Evolutionary conservation across 495 filamentous ascomycete species (phyloP).

Genomic region (Podospora anserina): DNA sequence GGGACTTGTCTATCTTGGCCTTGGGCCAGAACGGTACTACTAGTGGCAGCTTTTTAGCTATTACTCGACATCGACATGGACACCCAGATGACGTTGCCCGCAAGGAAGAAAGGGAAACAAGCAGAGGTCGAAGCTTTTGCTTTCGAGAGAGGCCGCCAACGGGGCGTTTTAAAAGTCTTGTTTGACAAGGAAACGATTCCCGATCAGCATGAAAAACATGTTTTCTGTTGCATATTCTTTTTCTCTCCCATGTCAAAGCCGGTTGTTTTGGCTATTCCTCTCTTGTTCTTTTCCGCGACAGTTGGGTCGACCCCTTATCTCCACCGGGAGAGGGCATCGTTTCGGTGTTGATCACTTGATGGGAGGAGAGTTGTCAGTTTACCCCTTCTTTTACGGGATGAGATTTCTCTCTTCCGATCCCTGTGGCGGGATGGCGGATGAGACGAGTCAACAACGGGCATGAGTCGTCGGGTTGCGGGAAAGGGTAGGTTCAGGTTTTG

Average conservation of each 20-base stretch:
- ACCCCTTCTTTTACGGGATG: too few species aligned
- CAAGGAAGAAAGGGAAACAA: neutral
- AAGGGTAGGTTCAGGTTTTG: neutral
- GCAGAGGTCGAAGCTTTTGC: neutral
- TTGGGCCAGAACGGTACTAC: too few species aligned
- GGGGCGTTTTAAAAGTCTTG: neutral
- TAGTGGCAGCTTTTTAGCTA: too few species aligned
- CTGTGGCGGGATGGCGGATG: neutral
- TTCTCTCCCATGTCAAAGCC: neutral
- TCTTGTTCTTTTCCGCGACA: neutral
- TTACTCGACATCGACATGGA: too few species aligned
- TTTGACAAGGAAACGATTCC: neutral
- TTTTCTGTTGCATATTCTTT: neutral
- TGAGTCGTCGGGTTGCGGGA: neutral
- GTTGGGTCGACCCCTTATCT: too few species aligned
- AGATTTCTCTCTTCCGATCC: neutral
- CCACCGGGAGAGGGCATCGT: neutral
- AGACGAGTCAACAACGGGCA: neutral
- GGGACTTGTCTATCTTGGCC: too few species aligned
- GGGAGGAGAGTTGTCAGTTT: too few species aligned
- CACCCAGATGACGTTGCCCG: neutral
- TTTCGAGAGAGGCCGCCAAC: neutral
- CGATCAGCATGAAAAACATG: neutral
- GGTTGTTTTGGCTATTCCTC: neutral
- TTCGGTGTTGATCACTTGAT: neutral